Conservation (phyloP, 2,329 filamentous ascomycete species). For the Colletotrichum sp. region DNA sequence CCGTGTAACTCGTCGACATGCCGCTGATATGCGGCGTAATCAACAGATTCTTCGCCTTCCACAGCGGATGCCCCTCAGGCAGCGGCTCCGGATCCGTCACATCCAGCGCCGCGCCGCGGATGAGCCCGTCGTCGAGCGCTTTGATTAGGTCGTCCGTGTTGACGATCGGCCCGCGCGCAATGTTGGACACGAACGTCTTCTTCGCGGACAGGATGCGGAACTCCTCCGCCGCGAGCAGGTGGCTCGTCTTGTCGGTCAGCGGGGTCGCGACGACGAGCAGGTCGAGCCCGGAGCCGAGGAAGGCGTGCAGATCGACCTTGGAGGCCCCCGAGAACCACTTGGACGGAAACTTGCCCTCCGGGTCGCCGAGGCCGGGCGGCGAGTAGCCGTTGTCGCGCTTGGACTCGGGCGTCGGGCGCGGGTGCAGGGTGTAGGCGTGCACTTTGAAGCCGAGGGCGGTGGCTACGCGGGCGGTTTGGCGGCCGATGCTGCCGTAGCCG, state of each 20-base stretch:
- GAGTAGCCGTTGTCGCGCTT: slow-evolving; percentile 69
- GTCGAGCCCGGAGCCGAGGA: slow-evolving; percentile 56
- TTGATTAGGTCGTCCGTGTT: slow-evolving; percentile 62
- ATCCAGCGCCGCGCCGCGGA: slow-evolving; percentile 73
- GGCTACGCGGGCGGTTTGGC: slow-evolving; percentile 60
- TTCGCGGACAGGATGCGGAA: slow-evolving; percentile 49
- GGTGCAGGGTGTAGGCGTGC: slow-evolving; percentile 75
- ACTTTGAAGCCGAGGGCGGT: slow-evolving; percentile 73
- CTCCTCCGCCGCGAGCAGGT: slow-evolving; percentile 57
- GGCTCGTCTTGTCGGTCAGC: slow-evolving; percentile 51
- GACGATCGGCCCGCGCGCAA: slow-evolving; percentile 64
- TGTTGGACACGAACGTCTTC: slow-evolving; percentile 71
- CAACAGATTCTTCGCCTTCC: slow-evolving; percentile 71
- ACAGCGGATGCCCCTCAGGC: slow-evolving; percentile 70
- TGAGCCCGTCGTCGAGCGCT: slow-evolving; percentile 65
- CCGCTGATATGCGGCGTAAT: slow-evolving; percentile 61
- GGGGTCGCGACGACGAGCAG: slow-evolving; percentile 58
- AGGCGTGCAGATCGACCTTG: slow-evolving; percentile 50
- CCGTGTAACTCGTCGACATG: slow-evolving; percentile 41
- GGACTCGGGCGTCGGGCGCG: slow-evolving; percentile 70
- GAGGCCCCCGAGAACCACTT: slow-evolving; percentile 56
- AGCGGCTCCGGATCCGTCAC: slow-evolving; percentile 83
- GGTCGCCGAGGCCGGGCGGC: slow-evolving; percentile 68
- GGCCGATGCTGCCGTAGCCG: slow-evolving; percentile 60
- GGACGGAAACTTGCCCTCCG: slow-evolving; percentile 50